Evolutionary conservation across 2,329 filamentous ascomycete species (phyloP).

Genomic region (Sporothrix protearum): DNA sequence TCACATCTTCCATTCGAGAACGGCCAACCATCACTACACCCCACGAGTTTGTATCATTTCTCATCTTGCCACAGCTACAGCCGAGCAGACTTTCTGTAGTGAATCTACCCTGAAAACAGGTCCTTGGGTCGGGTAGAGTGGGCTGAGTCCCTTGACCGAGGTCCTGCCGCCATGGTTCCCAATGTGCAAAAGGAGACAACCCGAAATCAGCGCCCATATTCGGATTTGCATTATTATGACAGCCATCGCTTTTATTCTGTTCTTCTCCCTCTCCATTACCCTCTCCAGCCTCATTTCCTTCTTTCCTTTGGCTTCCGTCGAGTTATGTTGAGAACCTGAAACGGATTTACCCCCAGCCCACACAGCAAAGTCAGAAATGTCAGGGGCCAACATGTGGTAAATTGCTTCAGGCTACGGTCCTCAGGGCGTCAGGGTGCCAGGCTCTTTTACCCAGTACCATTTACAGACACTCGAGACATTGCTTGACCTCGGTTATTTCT

Average conservation of each 20-base stretch:
- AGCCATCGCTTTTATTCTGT: not conserved
- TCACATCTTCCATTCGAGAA: not conserved
- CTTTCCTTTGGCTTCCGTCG: not conserved
- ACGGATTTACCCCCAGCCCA: not conserved
- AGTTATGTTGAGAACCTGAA: not conserved
- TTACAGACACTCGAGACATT: not conserved
- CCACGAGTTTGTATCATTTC: conserved; percentile 2
- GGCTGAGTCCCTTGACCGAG: not conserved
- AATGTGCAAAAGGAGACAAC: not conserved
- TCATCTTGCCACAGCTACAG: not conserved
- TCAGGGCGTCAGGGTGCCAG: not conserved
- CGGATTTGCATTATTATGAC: not conserved
- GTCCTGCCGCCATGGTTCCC: not conserved
- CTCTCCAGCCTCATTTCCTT: not conserved
- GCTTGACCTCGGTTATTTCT: not conserved
- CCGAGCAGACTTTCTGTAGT: not conserved
- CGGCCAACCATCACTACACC: not conserved
- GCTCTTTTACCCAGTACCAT: not conserved
- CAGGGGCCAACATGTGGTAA: not conserved
- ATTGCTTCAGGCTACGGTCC: not conserved
- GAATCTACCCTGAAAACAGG: not conserved
- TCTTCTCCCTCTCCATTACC: not conserved
- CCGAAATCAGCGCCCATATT: not conserved
- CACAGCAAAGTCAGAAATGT: not conserved
- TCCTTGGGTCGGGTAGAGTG: not conserved